Conservation (phyloP, 225 moss, liverwort and hornwort species). For the Sphagnum tenellum region DNA sequence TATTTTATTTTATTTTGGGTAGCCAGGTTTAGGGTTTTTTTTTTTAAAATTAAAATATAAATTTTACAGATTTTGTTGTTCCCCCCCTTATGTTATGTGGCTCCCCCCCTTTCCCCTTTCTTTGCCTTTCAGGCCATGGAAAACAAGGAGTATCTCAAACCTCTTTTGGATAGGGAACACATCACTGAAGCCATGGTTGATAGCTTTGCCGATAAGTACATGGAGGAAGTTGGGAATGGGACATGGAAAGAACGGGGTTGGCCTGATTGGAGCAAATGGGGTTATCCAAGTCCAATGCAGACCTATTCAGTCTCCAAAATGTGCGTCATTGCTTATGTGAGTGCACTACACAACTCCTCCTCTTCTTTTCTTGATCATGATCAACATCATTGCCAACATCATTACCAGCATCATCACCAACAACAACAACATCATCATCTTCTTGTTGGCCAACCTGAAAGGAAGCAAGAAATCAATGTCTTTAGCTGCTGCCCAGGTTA, state of each 20-base stretch:
- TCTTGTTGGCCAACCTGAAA: background rate
- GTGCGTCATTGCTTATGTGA: conserved; percentile 36
- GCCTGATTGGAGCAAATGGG: conserved; percentile 7
- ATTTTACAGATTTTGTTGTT: too few species aligned
- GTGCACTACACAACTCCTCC: conserved; percentile 14
- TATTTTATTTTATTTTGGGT: too few species aligned
- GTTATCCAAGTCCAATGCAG: too few species aligned
- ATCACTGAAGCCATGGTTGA: conserved; percentile 17
- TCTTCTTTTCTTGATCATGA: conserved; percentile 3
- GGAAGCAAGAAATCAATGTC: conserved; percentile 7
- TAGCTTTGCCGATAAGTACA: conserved; percentile 12
- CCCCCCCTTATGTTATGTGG: too few species aligned
- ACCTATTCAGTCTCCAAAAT: conserved; percentile 27
- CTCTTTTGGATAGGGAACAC: conserved; percentile 13
- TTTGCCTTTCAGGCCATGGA: background rate
- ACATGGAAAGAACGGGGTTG: conserved; percentile 31
- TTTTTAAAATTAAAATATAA: too few species aligned
- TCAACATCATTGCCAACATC: conserved; percentile 23
- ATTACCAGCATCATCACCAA: conserved; percentile 44
- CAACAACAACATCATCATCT: conserved; percentile 8
- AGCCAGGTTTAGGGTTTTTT: too few species aligned
- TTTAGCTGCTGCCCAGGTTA: conserved; percentile 14
- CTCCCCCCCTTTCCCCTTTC: too few species aligned
- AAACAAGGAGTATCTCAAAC: conserved; percentile 22
- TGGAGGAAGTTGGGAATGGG: conserved; percentile 22